Evolutionary conservation across 164 flowering plant genomes (phyloP).

Genomic region (Magnolia sinica): DNA sequence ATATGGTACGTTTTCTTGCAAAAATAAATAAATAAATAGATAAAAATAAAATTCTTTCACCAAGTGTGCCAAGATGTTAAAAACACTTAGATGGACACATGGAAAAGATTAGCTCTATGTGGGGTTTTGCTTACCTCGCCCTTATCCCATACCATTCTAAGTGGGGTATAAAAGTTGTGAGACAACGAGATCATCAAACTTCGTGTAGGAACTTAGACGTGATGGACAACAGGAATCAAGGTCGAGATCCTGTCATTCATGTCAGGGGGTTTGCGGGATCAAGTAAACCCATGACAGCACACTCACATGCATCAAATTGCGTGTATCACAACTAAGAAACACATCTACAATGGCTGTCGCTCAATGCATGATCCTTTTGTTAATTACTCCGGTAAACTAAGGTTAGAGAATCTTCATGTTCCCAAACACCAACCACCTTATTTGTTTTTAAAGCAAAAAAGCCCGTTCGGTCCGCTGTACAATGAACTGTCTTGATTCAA

Average conservation of each 20-base stretch:
- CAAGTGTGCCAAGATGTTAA: too few relatives aligned
- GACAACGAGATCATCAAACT: background rate
- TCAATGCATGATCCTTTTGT: background rate
- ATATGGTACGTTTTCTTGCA: too few relatives aligned
- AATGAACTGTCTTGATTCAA: background rate
- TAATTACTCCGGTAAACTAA: background rate
- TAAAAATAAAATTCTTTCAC: too few relatives aligned
- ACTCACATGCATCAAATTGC: background rate
- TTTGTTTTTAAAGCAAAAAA: too few relatives aligned
- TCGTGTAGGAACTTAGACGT: background rate
- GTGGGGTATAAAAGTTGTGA: background rate
- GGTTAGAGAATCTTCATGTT: background rate
- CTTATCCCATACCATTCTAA: too few relatives aligned
- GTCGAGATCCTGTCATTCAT: too few relatives aligned
- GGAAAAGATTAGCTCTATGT: too few relatives aligned
- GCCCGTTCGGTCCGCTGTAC: background rate
- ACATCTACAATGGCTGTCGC: background rate
- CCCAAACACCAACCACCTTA: background rate
- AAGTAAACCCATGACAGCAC: background rate
- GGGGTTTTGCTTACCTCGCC: too few relatives aligned
- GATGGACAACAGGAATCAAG: background rate
- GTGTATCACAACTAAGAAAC: background rate
- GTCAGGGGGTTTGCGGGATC: background rate
- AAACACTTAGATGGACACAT: too few relatives aligned
- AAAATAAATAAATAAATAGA: too few relatives aligned